Percentiles rank a stretch among this genome's conserved stretches.
Evolutionary conservation across 495 filamentous ascomycete species (phyloP).

Genomic region (Talaromyces ruber): DNA sequence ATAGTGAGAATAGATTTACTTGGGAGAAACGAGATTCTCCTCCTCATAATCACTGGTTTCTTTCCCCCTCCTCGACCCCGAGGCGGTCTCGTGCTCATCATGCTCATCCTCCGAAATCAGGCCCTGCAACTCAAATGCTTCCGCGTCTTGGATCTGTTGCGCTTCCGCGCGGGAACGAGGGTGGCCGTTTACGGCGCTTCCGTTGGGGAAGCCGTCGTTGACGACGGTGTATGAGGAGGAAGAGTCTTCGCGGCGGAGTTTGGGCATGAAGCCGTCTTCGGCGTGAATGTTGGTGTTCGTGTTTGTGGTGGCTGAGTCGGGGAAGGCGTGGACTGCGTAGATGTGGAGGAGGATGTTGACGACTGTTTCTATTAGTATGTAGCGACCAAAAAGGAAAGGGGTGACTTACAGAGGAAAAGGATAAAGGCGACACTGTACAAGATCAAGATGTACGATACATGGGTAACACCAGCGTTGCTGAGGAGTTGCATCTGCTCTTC

Average conservation of each 20-base stretch:
- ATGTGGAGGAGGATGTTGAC: constrained; percentile 75
- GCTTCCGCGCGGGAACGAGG: constrained; percentile 34
- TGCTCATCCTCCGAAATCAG: constrained; percentile 74
- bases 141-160: constrained; percentile 59
- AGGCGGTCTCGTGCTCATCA: constrained; percentile 7
- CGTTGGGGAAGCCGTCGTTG: constrained; percentile 11
- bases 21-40: neutral
- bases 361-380: constrained; percentile 29
- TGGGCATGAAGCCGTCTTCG: constrained; percentile 2
- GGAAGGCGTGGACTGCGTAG: constrained; percentile 59
- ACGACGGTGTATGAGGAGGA: neutral
- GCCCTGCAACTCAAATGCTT: constrained; percentile 86
- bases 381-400: neutral
- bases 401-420: constrained; percentile 68
- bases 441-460: constrained; percentile 86
- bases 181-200: constrained; percentile 46
- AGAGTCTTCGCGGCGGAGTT: constrained; percentile 1
- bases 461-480: constrained; percentile 61
- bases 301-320: constrained; percentile 30
- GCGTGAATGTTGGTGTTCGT: neutral
- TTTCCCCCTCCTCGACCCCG: constrained; percentile 17
- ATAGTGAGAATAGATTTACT: neutral
- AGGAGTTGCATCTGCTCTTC: constrained; percentile 90
- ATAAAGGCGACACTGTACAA: constrained; percentile 85
- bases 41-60: constrained; percentile 30